Evolutionary conservation across 305 asterid species (phyloP).

Genomic region (Andrographis paniculata): DNA sequence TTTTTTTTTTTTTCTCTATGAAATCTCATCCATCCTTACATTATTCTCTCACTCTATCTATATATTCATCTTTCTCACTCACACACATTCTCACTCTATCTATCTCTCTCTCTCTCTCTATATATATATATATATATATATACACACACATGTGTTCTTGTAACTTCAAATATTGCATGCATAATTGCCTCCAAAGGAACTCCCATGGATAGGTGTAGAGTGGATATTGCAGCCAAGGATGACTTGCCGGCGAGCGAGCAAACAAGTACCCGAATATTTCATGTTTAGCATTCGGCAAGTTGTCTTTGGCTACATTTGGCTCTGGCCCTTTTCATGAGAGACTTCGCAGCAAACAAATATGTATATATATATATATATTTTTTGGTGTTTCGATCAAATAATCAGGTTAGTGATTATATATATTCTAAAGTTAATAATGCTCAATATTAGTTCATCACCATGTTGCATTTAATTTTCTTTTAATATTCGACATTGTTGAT

Average conservation of each 20-base stretch:
- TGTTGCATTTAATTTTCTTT: no score
- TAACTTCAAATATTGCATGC: neutral
- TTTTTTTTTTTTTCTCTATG: no score
- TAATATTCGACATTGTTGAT: no score
- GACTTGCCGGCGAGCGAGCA: slow-evolving; percentile 44
- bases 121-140: neutral
- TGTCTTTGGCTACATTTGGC: slow-evolving; percentile 42
- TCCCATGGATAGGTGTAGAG: slow-evolving; percentile 34
- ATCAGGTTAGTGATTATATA: no score
- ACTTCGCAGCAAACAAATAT: slow-evolving; percentile 4
- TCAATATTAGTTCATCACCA: no score
- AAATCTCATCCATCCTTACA: no score
- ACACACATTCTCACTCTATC: no score
- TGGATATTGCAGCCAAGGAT: slow-evolving; percentile 63
- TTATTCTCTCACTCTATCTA: no score
- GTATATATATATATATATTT: no score
- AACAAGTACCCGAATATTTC: neutral
- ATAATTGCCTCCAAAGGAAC: slow-evolving; percentile 9
- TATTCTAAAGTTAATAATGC: no score
- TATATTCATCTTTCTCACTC: no score
- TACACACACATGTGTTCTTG: neutral
- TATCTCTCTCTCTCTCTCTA: neutral
- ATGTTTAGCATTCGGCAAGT: slow-evolving; percentile 29
- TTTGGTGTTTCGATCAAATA: no score
- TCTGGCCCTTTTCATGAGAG: slow-evolving; percentile 34